Evolutionary conservation across 257 asterid genomes (phyloP).

Genomic region (Solanum paucissectum): DNA sequence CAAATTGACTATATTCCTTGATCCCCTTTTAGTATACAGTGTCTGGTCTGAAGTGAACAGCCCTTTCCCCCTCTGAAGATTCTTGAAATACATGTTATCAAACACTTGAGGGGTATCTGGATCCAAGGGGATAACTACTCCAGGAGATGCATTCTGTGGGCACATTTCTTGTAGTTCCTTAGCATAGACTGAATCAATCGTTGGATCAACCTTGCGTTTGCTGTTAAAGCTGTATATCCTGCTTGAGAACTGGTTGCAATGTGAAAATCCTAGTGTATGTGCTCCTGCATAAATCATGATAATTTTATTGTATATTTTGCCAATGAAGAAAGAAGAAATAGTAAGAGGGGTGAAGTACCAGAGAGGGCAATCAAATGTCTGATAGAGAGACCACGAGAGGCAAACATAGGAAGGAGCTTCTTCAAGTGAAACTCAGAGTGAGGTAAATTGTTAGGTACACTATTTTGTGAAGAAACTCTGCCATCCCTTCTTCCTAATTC

Average conservation of each 20-base stretch:
- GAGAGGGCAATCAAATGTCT: constrained; percentile 73
- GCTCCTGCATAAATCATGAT: constrained; percentile 33
- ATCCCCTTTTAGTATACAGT: constrained; percentile 40
- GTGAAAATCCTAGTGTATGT: constrained; percentile 72
- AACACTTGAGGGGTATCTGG: constrained; percentile 40
- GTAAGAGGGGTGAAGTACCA: constrained; percentile 10
- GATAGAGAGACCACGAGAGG: constrained; percentile 31
- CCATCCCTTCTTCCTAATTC: constrained; percentile 84
- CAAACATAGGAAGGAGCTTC: constrained; percentile 38
- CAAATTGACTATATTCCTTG: constrained; percentile 35
- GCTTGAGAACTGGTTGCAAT: constrained; percentile 53
- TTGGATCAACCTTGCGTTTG: constrained; percentile 30
- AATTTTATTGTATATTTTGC: neutral
- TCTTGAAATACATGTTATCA: constrained; percentile 55
- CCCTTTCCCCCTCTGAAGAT: constrained; percentile 62
- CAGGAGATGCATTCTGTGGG: constrained; percentile 45
- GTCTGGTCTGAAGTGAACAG: constrained; percentile 58
- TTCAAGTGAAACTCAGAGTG: constrained; percentile 32
- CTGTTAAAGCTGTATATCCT: constrained; percentile 57
- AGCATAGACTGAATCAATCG: constrained; percentile 38
- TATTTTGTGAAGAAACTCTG: constrained; percentile 34
- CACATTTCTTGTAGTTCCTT: constrained; percentile 49
- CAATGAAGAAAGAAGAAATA: neutral
- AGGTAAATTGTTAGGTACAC: constrained; percentile 58
- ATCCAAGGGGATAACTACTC: constrained; percentile 67